These are phyloP conservation scores for Poa annua DNA, from an alignment of 176 grass and related monocot species.

Conservation along the genomic window DNA sequence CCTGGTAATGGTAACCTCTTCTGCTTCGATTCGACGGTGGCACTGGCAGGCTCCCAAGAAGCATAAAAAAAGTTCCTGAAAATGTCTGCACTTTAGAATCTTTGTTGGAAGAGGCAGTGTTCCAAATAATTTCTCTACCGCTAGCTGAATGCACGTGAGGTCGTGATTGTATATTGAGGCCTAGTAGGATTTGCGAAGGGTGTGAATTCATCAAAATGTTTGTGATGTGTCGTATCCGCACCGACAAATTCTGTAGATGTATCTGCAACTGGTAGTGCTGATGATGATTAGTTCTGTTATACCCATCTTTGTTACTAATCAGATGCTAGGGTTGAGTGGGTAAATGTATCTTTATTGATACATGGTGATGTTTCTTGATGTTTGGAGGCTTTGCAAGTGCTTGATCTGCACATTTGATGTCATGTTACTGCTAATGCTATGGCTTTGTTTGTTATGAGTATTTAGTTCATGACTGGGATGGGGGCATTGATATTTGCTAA, in stretches of 20 bases:
- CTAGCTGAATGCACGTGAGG: constrained; percentile 43
- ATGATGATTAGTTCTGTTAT: constrained; percentile 4
- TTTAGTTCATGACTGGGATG: background rate
- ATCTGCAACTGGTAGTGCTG: background rate
- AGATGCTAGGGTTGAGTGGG: constrained; percentile 28
- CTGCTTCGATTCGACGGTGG: constrained; percentile 3
- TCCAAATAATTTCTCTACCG: constrained; percentile 31
- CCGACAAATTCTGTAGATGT: constrained; percentile 18
- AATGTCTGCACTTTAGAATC: constrained; percentile 40
- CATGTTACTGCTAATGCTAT: background rate
- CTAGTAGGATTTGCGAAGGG: background rate
- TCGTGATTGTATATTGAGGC: constrained; percentile 50
- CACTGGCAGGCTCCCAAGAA: constrained; percentile 31
- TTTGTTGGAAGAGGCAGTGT: constrained; percentile 33
- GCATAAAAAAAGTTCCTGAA: constrained; percentile 33
- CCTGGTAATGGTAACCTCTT: constrained; percentile 70
- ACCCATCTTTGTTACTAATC: constrained; percentile 34
- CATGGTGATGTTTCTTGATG: background rate
- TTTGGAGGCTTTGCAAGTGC: background rate
- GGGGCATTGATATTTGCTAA: background rate
- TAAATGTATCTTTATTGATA: constrained; percentile 26
- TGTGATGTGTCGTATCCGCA: background rate
- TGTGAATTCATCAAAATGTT: constrained; percentile 24
- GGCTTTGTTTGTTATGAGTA: background rate
- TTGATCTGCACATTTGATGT: constrained; percentile 14